Evolutionary conservation across 768 basidiomycete genomes (phyloP), one percentile per base, ranked within the genome.

Genomic region (Guyanaporus albipodus): DNA sequence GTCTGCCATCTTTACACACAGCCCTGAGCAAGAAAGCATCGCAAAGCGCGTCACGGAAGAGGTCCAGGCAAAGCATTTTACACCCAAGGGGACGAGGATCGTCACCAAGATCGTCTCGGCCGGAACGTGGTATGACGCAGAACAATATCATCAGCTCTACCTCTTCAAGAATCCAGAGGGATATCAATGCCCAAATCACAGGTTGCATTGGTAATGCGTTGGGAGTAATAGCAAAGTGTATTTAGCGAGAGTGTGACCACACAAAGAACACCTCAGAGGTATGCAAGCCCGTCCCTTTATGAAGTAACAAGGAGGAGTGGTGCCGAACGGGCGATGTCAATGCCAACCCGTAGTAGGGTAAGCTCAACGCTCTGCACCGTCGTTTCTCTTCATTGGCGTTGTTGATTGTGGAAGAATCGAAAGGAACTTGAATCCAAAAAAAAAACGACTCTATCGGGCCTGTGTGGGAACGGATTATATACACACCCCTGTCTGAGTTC

Each of bases 141-240:
- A 90, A 65, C 78, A 84, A 4, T 90, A 92, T 58, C 87, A 91
- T 67, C 91, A 92, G 54, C 72, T 87, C 24, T 91, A 91, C 60
- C 65, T 71, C 82, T 44, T 83, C 82, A 70, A 85, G 17, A 90
- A 96, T 63, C 91, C 94, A 0, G 59, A 60, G 10, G 95, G 94
- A 8, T 96, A 96, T 63, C 89, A 93, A 57, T 97, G 94, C 68
- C 85, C 93, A 0, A 92, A 87, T 3, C 93, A 95, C 67, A 74
- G 70, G 31, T 70, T 94, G 37, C 83, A 91, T 59, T 95, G 91
- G 91, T 92, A 2, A 47, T 31, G 11, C 11, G 27, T 28, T 6
- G 27, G 6, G 27, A 11, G 27, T 28, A n/a, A n/a, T n/a, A n/a
- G n/a, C n/a, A n/a, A n/a, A n/a, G n/a, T n/a, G n/a, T n/a, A n/a